Evolutionary conservation across 2,329 filamentous ascomycete species (phyloP).

Genomic region (Fusarium torreyae): DNA sequence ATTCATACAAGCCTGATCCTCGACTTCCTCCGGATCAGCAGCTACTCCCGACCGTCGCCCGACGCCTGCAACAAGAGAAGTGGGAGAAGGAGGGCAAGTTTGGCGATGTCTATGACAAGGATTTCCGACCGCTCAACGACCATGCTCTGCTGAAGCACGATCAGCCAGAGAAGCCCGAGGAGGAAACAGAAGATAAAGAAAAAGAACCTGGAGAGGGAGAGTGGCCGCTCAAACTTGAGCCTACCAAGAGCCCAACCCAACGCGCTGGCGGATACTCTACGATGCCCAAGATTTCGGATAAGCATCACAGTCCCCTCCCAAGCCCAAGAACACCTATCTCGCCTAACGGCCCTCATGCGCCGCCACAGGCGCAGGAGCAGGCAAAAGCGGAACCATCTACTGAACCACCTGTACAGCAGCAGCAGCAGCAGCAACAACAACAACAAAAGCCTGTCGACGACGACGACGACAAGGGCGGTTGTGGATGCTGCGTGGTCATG

Average conservation of each 20-base stretch:
- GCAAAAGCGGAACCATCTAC: constrained; percentile 32
- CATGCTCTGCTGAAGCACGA: constrained; percentile 67
- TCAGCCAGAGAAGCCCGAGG: constrained; percentile 53
- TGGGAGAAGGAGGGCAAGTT: constrained; percentile 95
- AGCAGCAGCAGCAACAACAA: constrained; percentile 11
- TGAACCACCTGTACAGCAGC: constrained; percentile 32
- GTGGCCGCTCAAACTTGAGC: constrained; percentile 71
- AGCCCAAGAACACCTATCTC: constrained; percentile 63
- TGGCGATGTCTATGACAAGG: constrained; percentile 86
- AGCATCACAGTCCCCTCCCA: constrained; percentile 55
- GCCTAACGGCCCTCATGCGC: constrained; percentile 53
- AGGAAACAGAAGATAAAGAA: constrained; percentile 31
- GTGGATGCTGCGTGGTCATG: constrained; percentile 68
- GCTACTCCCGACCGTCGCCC: constrained; percentile 93
- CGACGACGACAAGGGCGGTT: constrained; percentile 60
- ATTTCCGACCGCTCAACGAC: constrained; percentile 87
- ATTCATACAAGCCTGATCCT: constrained; percentile 96
- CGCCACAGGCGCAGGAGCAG: constrained; percentile 40
- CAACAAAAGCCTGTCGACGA: constrained; percentile 45
- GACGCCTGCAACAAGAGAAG: constrained; percentile 90
- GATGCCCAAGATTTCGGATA: constrained; percentile 70
- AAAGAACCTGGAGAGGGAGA: constrained; percentile 56
- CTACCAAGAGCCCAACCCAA: constrained; percentile 63
- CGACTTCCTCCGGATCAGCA: constrained; percentile 95
- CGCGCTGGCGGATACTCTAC: constrained; percentile 70